phyloP scores from a whole-genome alignment of 1,284 basidiomycete genomes.

The Marasmius tenuissimus region DNA sequence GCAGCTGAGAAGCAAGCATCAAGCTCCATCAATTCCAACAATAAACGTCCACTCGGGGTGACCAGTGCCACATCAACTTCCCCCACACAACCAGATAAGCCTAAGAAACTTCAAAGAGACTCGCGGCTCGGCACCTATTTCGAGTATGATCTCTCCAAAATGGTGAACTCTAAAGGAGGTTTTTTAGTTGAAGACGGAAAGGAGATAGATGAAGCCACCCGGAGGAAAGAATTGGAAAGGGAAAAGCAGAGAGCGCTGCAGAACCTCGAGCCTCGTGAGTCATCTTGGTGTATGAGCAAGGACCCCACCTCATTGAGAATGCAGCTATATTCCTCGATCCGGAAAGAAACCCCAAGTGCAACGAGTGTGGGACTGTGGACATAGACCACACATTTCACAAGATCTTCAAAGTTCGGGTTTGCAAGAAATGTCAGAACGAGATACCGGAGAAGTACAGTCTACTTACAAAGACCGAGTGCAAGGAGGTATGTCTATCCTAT shows the following conservation, averaged over 20 bases:
- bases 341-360: conserved; percentile 77
- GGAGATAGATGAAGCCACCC: conserved; percentile 65
- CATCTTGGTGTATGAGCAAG: neutral
- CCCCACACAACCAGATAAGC: conserved; percentile 51
- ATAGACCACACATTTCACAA: conserved; percentile 82
- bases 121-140: conserved; percentile 83
- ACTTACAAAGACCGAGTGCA: conserved; percentile 98
- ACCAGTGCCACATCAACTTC: conserved; percentile 56
- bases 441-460: conserved; percentile 92
- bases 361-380: conserved; percentile 80
- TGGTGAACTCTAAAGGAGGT: conserved; percentile 93
- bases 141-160: conserved; percentile 96
- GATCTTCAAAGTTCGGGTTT: conserved; percentile 84
- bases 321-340: conserved; percentile 69
- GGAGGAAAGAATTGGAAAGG: conserved; percentile 74
- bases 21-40: conserved; percentile 67
- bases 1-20: conserved; percentile 52
- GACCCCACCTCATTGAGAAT: neutral
- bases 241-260: conserved; percentile 71
- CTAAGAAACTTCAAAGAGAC: conserved; percentile 65
- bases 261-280: conserved; percentile 71
- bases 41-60: conserved; percentile 54
- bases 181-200: conserved; percentile 86
- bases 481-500: conserved; percentile 60
- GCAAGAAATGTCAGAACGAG: conserved; percentile 87